Evolutionary conservation across 163 green algal genomes (phyloP).

Genomic region (Scenedesmus sp.): DNA sequence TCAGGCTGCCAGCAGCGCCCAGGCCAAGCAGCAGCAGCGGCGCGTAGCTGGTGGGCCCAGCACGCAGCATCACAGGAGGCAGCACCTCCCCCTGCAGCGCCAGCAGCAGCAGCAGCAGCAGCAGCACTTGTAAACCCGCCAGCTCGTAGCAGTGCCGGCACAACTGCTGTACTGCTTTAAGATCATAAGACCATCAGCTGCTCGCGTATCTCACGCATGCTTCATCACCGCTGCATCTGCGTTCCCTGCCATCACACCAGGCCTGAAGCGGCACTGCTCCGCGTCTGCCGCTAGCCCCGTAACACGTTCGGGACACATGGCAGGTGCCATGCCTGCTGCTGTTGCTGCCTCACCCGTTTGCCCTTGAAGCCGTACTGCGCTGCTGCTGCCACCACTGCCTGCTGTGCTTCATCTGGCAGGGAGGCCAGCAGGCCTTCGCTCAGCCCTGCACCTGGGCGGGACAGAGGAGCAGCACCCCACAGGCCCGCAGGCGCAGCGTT

Average conservation of each 20-base stretch:
- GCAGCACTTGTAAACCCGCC: no score
- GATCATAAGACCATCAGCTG: no score
- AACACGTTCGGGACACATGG: no score
- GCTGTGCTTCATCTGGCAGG: neutral
- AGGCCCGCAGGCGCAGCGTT: no score
- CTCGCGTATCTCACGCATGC: no score
- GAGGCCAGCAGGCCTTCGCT: neutral
- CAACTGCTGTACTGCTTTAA: no score
- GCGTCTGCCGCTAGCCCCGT: no score
- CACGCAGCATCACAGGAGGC: neutral
- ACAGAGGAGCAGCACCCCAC: no score
- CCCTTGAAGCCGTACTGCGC: neutral
- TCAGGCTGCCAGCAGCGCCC: neutral
- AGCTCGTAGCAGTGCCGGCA: neutral
- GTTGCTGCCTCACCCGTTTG: slow-evolving; percentile 12
- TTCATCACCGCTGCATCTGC: no score
- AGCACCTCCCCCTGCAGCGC: slow-evolving; percentile 8
- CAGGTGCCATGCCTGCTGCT: neutral
- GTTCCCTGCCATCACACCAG: no score
- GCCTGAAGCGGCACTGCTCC: no score
- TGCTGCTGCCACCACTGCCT: neutral
- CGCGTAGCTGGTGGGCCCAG: neutral
- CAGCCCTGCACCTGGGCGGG: neutral
- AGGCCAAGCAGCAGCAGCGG: slow-evolving; percentile 38
- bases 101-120: slow-evolving; percentile 8